Evolutionary conservation across 2,329 filamentous ascomycete species (phyloP).

Genomic region (Coniochaeta prunicola): DNA sequence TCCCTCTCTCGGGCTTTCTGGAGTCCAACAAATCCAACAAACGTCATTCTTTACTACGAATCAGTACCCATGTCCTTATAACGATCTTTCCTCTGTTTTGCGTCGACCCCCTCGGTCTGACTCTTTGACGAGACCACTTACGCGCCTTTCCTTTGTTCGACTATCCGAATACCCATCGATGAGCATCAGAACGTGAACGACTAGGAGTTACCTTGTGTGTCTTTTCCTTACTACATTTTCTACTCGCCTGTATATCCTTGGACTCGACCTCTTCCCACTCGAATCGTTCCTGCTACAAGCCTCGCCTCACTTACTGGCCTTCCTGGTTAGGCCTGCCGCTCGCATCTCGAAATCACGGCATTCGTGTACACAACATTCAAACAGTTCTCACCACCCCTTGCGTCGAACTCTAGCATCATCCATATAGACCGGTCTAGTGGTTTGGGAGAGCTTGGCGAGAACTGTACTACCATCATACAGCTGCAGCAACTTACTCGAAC

Average conservation of each 20-base stretch:
- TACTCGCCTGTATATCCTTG: conserved; percentile 17
- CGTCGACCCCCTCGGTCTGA: conserved; percentile 14
- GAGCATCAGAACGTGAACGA: conserved; percentile 39
- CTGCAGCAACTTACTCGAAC: conserved; percentile 4
- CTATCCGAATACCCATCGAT: conserved; percentile 31
- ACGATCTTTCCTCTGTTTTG: conserved; percentile 23
- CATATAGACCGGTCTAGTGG: conserved; percentile 1
- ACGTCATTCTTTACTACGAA: conserved; percentile 13
- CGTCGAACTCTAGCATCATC: background rate
- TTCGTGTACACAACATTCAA: conserved; percentile 8
- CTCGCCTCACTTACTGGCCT: background rate
- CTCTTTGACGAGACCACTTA: conserved; percentile 18
- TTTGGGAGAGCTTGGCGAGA: background rate
- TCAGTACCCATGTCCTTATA: conserved; percentile 35
- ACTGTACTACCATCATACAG: background rate
- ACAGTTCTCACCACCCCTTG: conserved; percentile 7
- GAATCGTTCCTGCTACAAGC: background rate
- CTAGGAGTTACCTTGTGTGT: conserved; percentile 25
- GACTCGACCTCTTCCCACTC: conserved; percentile 7
- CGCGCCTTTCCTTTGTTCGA: conserved; percentile 26
- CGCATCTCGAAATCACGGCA: background rate
- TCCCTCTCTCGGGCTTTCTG: conserved; percentile 1
- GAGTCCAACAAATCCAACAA: conserved; percentile 12
- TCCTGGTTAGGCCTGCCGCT: background rate
- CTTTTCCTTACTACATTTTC: conserved; percentile 15